phyloP scores from a whole-genome alignment of 1,284 basidiomycete genomes.

The Butyriboletus regius region DNA sequence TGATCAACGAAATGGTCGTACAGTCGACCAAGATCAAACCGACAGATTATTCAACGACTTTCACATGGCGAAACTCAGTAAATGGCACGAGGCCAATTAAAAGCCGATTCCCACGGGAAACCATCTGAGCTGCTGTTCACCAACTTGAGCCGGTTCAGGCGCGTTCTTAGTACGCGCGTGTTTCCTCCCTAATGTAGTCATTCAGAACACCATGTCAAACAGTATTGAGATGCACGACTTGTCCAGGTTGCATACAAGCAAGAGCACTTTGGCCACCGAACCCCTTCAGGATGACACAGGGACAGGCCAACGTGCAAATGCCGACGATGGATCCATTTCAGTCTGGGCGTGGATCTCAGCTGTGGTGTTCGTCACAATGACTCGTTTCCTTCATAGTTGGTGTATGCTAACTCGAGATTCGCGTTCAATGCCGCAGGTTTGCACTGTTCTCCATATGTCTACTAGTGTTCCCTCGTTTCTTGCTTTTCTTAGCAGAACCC shows the following conservation, averaged over 20 bases:
- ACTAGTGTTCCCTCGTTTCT: conserved; percentile 50
- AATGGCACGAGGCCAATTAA: neutral
- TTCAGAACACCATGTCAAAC: conserved; percentile 16
- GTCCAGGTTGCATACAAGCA: conserved; percentile 1
- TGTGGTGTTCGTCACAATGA: conserved; percentile 32
- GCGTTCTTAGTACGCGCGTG: too few species aligned
- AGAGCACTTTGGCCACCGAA: conserved; percentile 5
- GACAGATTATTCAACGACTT: neutral
- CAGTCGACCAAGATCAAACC: too few species aligned
- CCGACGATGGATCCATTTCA: conserved; percentile 22
- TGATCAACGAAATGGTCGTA: too few species aligned
- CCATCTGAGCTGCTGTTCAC: too few species aligned
- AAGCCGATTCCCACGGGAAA: conserved; percentile 11
- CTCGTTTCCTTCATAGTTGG: neutral
- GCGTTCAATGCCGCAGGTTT: conserved; percentile 32
- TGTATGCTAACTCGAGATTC: conserved; percentile 2
- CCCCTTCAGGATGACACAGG: conserved; percentile 1
- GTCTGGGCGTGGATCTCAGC: conserved; percentile 47
- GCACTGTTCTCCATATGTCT: conserved; percentile 41
- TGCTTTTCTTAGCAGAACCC: conserved; percentile 54
- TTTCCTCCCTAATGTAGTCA: too few species aligned
- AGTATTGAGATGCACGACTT: conserved; percentile 25
- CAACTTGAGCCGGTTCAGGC: too few species aligned
- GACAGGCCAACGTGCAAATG: neutral
- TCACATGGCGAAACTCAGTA: neutral